Evolutionary conservation across 169 alveolate species (phyloP).

Genomic region (Cardiosporidium cionae): DNA sequence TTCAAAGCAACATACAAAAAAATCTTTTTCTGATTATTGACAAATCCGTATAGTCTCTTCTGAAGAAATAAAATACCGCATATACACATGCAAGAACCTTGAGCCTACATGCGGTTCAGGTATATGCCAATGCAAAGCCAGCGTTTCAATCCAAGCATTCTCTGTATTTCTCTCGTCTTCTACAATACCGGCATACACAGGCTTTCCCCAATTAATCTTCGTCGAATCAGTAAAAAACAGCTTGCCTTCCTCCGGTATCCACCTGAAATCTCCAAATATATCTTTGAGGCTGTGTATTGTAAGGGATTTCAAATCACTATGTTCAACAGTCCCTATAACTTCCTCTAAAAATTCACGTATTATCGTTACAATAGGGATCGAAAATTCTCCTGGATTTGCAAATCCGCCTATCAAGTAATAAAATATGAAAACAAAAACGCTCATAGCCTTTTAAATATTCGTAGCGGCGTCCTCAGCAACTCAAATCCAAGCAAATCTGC

Average conservation of each 20-base stretch:
- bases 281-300: background rate
- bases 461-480: too few relatives aligned
- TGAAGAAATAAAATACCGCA: too few relatives aligned
- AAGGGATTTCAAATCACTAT: background rate
- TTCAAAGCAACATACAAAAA: too few relatives aligned
- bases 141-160: slow-evolving; percentile 30
- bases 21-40: too few relatives aligned
- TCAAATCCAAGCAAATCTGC: too few relatives aligned
- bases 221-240: background rate
- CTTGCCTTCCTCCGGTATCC: background rate
- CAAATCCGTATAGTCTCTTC: too few relatives aligned
- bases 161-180: slow-evolving; percentile 27
- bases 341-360: slow-evolving; percentile 20
- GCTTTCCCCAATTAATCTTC: background rate
- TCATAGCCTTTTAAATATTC: too few relatives aligned
- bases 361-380: background rate
- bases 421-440: too few relatives aligned
- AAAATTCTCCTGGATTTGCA: slow-evolving; percentile 3
- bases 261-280: background rate
- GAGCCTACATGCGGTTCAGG: background rate
- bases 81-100: too few relatives aligned
- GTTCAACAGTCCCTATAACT: background rate
- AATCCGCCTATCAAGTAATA: too few relatives aligned
- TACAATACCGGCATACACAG: slow-evolving; percentile 15
- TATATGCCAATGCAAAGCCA: slow-evolving; percentile 17